Base-by-base conservation (phyloP, 805 yeast genomes). In the Yarrowia alimentaria region DNA sequence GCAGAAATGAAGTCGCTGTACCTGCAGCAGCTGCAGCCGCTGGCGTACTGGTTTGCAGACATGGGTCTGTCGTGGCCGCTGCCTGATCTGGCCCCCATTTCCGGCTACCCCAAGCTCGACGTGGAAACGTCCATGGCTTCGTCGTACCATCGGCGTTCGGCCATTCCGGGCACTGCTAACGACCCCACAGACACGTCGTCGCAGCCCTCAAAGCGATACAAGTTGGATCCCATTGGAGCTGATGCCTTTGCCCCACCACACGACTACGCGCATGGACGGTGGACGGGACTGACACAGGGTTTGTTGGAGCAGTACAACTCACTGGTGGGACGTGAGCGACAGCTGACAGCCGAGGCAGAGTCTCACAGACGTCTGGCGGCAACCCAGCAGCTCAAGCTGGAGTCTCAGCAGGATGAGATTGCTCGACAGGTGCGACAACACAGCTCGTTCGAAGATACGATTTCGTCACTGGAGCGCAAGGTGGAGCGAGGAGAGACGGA, bases 1-100 rank as follows among this genome's bases (percentile, higher is more conserved):
- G 83, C 88, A 0, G 93, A 82, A 60, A 64, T 88, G 40, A 74
- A 85, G 61, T 90, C 93, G 12, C 77, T 85, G 16, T 87, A 83
- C 64, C 71, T 78, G 30, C 82, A 81, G 57, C 76, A 82, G 53
- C 71, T 89, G 56, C 71, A 72, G 6, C 85, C 78, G 59, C 69
- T 90, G 47, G 67, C 71, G 1, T 74, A 74, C 25, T 88, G 90
- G 81, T 69, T 87, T 25, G 71, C 71, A 31, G 67, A 76, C 33
- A 69, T 61, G 57, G 66, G 53, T 12, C 55, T 53, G 5, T 70
- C 76, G 6, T 89, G 95, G 95, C 91, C 90, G 3, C 68, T 89
- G 33, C 93, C 95, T 0, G 86, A 83, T 38, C 68, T 85, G 55
- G 76, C 87, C 2, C 62, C 71, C 2, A 78, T 88, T 5, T 80